These are phyloP conservation scores for Schoenoplectus tabernaemontani DNA, from an alignment of 202 grass and related monocot genomes.

Conservation along the genomic window DNA sequence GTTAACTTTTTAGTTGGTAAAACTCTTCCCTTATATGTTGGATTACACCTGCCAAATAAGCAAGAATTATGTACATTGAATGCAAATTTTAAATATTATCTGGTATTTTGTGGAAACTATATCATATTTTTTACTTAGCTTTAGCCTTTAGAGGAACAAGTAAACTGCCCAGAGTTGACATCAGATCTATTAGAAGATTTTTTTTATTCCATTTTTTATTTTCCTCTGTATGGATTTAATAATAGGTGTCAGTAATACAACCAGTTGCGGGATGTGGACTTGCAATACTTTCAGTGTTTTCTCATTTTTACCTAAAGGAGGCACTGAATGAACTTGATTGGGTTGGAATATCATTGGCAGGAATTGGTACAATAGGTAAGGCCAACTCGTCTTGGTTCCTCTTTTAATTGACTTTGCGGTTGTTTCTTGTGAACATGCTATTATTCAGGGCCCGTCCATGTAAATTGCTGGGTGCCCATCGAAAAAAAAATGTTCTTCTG, in stretches of 20 bases:
- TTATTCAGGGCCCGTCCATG: background rate
- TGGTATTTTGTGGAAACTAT: background rate
- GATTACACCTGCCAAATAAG: background rate
- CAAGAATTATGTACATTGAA: background rate
- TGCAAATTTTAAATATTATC: background rate
- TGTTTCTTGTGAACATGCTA: background rate
- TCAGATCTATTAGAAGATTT: background rate
- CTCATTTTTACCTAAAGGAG: slow-evolving; percentile 96
- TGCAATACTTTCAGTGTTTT: slow-evolving; percentile 90
- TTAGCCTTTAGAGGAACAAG: background rate
- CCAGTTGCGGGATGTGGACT: slow-evolving; percentile 90
- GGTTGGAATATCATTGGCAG: slow-evolving; percentile 78
- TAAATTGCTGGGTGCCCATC: background rate
- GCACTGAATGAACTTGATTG: slow-evolving; percentile 93
- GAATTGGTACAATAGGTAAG: slow-evolving; percentile 88
- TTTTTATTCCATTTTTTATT: background rate
- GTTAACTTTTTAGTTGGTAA: background rate
- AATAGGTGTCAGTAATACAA: slow-evolving; percentile 95
- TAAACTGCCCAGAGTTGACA: background rate
- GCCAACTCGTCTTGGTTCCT: background rate
- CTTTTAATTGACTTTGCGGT: background rate
- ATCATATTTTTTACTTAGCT: background rate
- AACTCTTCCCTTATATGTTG: background rate
- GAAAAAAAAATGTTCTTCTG: background rate
- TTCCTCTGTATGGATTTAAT: slow-evolving; percentile 1